phyloP scores from a whole-genome alignment of 208 protist species.

The Borovskyia barvae region DNA sequence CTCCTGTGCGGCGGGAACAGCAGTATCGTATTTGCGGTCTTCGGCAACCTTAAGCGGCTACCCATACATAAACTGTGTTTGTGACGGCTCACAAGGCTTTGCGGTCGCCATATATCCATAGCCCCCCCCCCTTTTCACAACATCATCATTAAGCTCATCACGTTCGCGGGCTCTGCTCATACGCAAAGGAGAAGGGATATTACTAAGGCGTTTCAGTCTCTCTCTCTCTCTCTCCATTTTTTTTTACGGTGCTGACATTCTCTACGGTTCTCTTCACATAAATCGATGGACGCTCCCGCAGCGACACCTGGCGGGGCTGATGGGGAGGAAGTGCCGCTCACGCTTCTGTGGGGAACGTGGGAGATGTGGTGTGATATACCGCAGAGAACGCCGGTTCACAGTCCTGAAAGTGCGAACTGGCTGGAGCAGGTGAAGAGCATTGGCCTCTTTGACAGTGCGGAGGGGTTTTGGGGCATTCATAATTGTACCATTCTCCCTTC shows the following conservation, averaged over 20 bases:
- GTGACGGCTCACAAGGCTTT: too few species aligned
- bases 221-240: neutral
- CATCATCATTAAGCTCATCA: too few species aligned
- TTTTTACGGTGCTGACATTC: neutral
- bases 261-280: neutral
- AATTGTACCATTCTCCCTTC: conserved; percentile 76
- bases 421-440: conserved; percentile 79
- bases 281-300: too few species aligned
- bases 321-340: conserved; percentile 35
- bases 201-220: too few species aligned
- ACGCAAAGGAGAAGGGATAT: too few species aligned
- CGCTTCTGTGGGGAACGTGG: conserved; percentile 89
- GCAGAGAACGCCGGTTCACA: conserved; percentile 7
- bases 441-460: conserved; percentile 85
- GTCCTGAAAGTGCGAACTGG: conserved; percentile 50
- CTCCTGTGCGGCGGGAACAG: too few species aligned
- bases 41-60: neutral
- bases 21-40: too few species aligned
- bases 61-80: neutral
- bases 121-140: too few species aligned
- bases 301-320: too few species aligned
- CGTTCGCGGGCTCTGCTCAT: too few species aligned
- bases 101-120: too few species aligned
- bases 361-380: conserved; percentile 86
- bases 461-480: conserved; percentile 85